phyloP scores from a whole-genome alignment of 2,329 filamentous ascomycete genomes.

The Fusarium equiseti region DNA sequence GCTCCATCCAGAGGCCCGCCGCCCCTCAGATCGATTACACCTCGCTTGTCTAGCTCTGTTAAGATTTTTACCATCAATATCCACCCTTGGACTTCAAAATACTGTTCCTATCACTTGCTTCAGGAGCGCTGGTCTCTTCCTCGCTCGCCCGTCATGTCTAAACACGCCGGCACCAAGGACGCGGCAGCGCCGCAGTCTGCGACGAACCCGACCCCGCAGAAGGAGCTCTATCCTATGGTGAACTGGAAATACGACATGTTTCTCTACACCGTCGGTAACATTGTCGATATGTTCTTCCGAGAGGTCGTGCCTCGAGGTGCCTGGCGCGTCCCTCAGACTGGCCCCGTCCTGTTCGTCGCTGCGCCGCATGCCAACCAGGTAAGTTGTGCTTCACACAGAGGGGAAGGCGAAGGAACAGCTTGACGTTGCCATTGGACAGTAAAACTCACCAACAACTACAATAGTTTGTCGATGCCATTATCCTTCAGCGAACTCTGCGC shows the following conservation, averaged over 20 bases:
- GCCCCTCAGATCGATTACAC: constrained; percentile 28
- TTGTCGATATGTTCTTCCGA: constrained; percentile 97
- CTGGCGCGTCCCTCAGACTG: constrained; percentile 91
- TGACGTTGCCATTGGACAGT: neutral
- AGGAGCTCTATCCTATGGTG: constrained; percentile 76
- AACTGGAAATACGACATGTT: constrained; percentile 82
- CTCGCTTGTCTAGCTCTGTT: constrained; percentile 25
- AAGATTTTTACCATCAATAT: constrained; percentile 24
- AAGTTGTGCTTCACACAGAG: constrained; percentile 45
- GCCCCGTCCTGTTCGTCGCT: constrained; percentile 93
- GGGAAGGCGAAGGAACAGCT: neutral
- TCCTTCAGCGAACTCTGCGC: constrained; percentile 90
- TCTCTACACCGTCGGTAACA: constrained; percentile 80
- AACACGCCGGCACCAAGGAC: constrained; percentile 41
- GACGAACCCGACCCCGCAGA: constrained; percentile 49
- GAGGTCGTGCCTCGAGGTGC: constrained; percentile 95
- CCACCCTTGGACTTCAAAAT: constrained; percentile 11
- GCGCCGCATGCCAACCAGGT: constrained; percentile 97
- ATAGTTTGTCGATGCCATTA: constrained; percentile 94
- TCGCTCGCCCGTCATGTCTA: constrained; percentile 36
- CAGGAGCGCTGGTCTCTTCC: constrained; percentile 24
- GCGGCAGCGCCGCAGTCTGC: constrained; percentile 45
- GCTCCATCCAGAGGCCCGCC: constrained; percentile 15
- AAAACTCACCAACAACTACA: constrained; percentile 16
- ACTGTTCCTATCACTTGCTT: neutral